A percentile compares a stretch with the other conserved stretches of the same genome.
phyloP scores from a whole-genome alignment of 106 monocot species.

The Alisma plantagoaquatica region DNA sequence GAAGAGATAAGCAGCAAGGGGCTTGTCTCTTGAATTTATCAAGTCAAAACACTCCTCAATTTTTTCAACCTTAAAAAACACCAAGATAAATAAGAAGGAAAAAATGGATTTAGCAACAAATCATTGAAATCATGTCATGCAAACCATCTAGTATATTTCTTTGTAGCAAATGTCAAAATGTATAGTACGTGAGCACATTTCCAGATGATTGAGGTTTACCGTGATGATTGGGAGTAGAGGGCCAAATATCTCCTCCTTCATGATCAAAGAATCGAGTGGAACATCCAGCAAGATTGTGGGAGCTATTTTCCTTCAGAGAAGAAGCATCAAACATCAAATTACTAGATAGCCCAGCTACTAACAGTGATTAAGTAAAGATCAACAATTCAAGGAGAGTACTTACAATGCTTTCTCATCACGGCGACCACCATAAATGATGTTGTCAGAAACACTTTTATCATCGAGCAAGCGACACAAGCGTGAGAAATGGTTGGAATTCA shows the following conservation, averaged over 20 bases:
- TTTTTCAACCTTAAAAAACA: conserved; percentile 35
- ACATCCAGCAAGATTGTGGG: conserved; percentile 24
- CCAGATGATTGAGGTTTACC: conserved; percentile 6
- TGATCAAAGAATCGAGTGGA: conserved; percentile 21
- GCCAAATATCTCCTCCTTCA: conserved; percentile 32
- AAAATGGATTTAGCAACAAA: neutral
- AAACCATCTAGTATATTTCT: neutral
- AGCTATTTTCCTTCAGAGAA: conserved; percentile 6
- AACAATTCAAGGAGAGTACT: conserved; percentile 1
- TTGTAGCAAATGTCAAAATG: neutral
- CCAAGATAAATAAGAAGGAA: neutral
- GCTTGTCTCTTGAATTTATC: conserved; percentile 28
- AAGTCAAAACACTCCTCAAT: conserved; percentile 28
- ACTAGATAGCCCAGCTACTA: too few species aligned
- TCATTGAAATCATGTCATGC: neutral
- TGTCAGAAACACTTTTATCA: conserved; percentile 19
- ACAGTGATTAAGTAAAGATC: neutral
- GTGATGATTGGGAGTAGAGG: conserved; percentile 21
- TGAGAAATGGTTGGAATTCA: conserved; percentile 28
- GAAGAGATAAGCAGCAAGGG: conserved; percentile 35
- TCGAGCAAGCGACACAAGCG: conserved; percentile 23
- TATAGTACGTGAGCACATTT: neutral
- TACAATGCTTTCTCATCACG: conserved; percentile 21
- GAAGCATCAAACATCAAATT: too few species aligned
- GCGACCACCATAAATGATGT: conserved; percentile 26